These are phyloP conservation scores for Aureobasidium uvarum DNA, from an alignment of 2,329 filamentous ascomycete genomes.

Conservation along the genomic window DNA sequence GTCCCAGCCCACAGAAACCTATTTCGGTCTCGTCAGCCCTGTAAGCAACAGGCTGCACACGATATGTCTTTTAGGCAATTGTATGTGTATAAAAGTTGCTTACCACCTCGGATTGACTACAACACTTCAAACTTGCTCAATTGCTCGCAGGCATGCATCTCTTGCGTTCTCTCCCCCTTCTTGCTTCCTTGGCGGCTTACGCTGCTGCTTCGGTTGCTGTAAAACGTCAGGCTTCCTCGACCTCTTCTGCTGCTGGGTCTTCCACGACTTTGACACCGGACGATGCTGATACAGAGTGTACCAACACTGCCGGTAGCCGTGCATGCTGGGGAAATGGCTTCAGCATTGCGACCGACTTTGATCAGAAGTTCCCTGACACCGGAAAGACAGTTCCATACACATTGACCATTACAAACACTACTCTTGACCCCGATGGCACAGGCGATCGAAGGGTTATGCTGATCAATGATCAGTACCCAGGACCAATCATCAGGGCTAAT, in stretches of 20 bases:
- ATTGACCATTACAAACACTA: constrained; percentile 46
- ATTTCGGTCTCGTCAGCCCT: constrained; percentile 3
- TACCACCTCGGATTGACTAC: not conserved
- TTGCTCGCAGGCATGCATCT: constrained; percentile 15
- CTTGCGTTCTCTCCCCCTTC: not conserved
- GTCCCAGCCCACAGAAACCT: not conserved
- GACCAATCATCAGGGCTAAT: constrained; percentile 51
- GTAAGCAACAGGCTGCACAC: not conserved
- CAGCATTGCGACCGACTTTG: constrained; percentile 39
- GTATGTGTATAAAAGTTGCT: constrained; percentile 3
- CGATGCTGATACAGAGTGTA: constrained; percentile 8
- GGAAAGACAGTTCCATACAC: constrained; percentile 42
- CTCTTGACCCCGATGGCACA: constrained; percentile 47
- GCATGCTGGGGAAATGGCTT: constrained; percentile 30
- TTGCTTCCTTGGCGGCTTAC: constrained; percentile 13
- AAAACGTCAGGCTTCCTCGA: constrained; percentile 9
- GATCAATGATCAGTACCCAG: constrained; percentile 64
- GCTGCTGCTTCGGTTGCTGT: constrained; percentile 11
- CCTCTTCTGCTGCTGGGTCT: not conserved
- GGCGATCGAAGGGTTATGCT: constrained; percentile 41
- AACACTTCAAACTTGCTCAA: constrained; percentile 22
- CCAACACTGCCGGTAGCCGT: not conserved
- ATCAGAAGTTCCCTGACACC: constrained; percentile 37
- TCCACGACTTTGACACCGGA: not conserved
- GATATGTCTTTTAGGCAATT: not conserved